phyloP scores from a whole-genome alignment of 257 asterid genomes.

The Paraleonurus japonicus region DNA sequence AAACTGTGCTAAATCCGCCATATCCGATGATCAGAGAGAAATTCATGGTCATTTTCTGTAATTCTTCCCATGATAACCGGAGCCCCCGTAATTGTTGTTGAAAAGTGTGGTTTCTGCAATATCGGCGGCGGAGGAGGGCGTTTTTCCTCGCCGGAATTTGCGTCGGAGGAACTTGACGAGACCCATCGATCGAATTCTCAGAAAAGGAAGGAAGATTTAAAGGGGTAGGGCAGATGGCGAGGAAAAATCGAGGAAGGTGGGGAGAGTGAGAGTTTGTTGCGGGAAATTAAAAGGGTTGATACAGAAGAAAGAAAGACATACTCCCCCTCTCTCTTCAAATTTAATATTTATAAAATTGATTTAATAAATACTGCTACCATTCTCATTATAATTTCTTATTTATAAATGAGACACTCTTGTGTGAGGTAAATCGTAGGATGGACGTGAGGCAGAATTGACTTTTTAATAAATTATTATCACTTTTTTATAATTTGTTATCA shows the following conservation, averaged over 20 bases:
- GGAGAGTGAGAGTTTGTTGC: background rate
- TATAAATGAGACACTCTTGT: too few species aligned
- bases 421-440: too few species aligned
- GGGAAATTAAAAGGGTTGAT: background rate
- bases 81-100: background rate
- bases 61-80: constrained; percentile 35
- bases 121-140: constrained; percentile 11
- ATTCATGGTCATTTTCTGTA: constrained; percentile 34
- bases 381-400: too few species aligned
- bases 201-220: background rate
- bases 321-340: too few species aligned
- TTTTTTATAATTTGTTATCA: too few species aligned
- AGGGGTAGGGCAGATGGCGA: background rate
- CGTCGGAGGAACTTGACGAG: constrained; percentile 24
- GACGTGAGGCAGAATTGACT: too few species aligned
- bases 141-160: constrained; percentile 21
- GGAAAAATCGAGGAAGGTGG: constrained; percentile 14
- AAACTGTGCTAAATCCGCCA: constrained; percentile 74
- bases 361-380: too few species aligned
- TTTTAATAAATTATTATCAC: too few species aligned
- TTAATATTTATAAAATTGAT: too few species aligned
- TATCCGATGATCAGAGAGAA: constrained; percentile 49
- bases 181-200: background rate
- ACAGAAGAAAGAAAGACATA: too few species aligned
- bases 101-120: background rate